A percentile compares a stretch with the other conserved stretches of the same genome.
These are phyloP conservation scores for Paramecium octaurelia DNA, from an alignment of 73 alveolate species.

Conservation along the genomic window DNA sequence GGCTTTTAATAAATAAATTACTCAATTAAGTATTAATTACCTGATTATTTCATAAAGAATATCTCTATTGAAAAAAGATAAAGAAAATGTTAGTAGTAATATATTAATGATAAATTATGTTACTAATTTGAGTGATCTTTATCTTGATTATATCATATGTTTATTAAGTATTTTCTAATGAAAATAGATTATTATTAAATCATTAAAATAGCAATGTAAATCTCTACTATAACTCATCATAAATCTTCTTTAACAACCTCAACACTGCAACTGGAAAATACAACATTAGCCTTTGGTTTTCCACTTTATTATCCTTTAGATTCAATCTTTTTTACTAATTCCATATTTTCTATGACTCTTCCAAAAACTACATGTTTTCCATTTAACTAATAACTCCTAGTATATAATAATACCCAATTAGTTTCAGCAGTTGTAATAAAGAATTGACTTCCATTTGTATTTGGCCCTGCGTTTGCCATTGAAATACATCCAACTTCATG, in stretches of 20 bases:
- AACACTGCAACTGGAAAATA: slow-evolving; percentile 2
- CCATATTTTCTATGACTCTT: slow-evolving; percentile 60
- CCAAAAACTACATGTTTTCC: slow-evolving; percentile 94
- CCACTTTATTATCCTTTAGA: slow-evolving; percentile 38
- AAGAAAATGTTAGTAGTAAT: background rate
- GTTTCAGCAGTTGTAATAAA: slow-evolving; percentile 77
- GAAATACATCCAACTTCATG: slow-evolving; percentile 88
- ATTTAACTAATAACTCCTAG: slow-evolving; percentile 76
- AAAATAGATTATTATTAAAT: background rate
- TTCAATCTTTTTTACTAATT: background rate
- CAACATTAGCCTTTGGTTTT: background rate
- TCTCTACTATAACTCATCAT: background rate
- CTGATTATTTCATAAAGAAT: too few species aligned
- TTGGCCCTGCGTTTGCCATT: slow-evolving; percentile 98
- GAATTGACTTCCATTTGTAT: slow-evolving; percentile 94
- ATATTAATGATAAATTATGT: slow-evolving; percentile 95
- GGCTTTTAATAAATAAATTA: too few species aligned
- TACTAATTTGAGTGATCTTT: slow-evolving; percentile 90
- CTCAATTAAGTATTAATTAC: too few species aligned
- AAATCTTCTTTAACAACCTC: background rate
- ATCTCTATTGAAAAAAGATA: background rate
- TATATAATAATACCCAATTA: background rate
- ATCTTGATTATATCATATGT: slow-evolving; percentile 81
- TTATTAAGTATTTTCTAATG: too few species aligned
- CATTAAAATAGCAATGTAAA: background rate